A percentile compares a stretch with the other conserved stretches of the same genome.
Evolutionary conservation across 2,329 filamentous ascomycete species (phyloP).

Genomic region (Hymenoscyphus fructigenus): DNA sequence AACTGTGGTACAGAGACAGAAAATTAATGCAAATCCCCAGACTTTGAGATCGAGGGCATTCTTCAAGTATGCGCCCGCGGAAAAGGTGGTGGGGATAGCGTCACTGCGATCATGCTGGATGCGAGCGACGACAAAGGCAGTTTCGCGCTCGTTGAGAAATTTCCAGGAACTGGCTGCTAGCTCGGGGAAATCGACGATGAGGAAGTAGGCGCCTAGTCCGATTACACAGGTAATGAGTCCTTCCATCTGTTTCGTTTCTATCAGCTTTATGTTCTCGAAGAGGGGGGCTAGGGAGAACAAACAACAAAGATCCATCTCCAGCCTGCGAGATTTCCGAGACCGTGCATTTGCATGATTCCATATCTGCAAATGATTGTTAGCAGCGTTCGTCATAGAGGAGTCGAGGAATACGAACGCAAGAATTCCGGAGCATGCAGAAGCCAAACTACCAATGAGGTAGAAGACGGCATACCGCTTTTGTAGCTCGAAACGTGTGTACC

Average conservation of each 20-base stretch:
- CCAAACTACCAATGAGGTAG: constrained; percentile 66
- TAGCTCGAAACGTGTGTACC: constrained; percentile 57
- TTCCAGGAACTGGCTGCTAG: constrained; percentile 44
- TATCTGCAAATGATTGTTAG: constrained; percentile 39
- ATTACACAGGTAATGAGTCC: constrained; percentile 53
- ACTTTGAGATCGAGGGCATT: constrained; percentile 54
- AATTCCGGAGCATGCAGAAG: constrained; percentile 66
- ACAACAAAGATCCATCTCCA: constrained; percentile 50
- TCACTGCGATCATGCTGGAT: constrained; percentile 60
- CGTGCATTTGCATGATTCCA: constrained; percentile 52
- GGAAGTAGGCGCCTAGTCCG: constrained; percentile 51
- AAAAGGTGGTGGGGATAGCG: constrained; percentile 46
- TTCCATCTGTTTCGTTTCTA: constrained; percentile 43
- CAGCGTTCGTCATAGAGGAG: neutral
- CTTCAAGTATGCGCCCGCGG: constrained; percentile 46
- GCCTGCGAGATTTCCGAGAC: constrained; percentile 25
- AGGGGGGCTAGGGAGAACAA: neutral
- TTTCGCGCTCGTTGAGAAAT: constrained; percentile 54
- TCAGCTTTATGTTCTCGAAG: neutral
- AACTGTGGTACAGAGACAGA: constrained; percentile 67
- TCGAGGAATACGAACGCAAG: constrained; percentile 45
- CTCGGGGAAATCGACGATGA: constrained; percentile 65
- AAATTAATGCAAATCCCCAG: constrained; percentile 61
- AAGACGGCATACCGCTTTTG: constrained; percentile 69
- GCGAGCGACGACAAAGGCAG: constrained; percentile 51